These are phyloP conservation scores for Sicyos baderoa DNA, from an alignment of 306 rosid genomes.

Conservation along the genomic window DNA sequence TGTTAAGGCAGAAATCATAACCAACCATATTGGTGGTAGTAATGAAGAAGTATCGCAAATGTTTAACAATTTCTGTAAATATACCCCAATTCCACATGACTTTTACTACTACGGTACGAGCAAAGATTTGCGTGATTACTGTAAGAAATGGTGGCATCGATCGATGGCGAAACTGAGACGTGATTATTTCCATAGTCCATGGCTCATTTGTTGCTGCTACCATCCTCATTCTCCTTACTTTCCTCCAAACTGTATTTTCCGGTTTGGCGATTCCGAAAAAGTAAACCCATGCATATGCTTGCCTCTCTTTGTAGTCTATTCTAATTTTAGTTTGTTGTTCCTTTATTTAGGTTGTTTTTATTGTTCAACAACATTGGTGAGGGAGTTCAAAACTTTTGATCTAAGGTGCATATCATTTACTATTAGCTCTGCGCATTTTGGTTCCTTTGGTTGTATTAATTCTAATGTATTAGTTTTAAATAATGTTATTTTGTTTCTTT, in stretches of 20 bases:
- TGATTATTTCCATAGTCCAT: background rate
- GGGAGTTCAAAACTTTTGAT: too few species aligned
- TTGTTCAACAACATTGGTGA: too few species aligned
- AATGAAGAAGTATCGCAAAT: background rate
- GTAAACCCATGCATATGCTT: background rate
- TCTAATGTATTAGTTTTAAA: too few species aligned
- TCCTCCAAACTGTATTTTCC: background rate
- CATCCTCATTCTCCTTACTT: background rate
- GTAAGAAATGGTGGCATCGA: background rate
- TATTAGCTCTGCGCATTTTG: too few species aligned
- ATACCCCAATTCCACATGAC: background rate
- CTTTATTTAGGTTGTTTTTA: too few species aligned
- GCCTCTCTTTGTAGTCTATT: background rate
- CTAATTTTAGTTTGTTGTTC: too few species aligned
- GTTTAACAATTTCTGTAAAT: background rate
- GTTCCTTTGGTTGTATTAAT: too few species aligned
- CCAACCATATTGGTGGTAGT: background rate
- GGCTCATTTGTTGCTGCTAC: background rate
- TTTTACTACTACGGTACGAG: background rate
- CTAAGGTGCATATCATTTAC: too few species aligned
- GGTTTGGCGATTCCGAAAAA: background rate
- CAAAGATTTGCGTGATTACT: background rate
- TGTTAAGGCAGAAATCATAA: background rate
- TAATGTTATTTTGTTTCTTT: too few species aligned
- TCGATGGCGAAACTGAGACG: background rate